phyloP scores from a whole-genome alignment of 768 basidiomycete species.

The Suillus alpinus region DNA sequence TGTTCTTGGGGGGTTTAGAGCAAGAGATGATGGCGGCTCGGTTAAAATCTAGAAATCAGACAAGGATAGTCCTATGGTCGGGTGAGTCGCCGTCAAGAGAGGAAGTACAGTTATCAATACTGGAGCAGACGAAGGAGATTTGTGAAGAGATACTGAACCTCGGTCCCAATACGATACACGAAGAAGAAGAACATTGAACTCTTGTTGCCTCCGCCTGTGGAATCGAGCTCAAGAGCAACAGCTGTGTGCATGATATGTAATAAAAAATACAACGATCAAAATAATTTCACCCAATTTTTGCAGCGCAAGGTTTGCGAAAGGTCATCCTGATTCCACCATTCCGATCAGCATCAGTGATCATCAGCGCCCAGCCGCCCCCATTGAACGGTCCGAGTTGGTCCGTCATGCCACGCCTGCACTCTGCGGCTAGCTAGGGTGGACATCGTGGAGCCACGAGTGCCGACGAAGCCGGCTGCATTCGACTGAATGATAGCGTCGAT shows the following conservation, averaged over 20 bases:
- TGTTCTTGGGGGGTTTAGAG: too few relatives aligned
- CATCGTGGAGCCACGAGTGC: constrained; percentile 72
- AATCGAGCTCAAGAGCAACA: constrained; percentile 51
- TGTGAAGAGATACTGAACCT: constrained; percentile 7
- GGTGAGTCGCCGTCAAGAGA: too few relatives aligned
- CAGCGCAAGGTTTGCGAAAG: too few relatives aligned
- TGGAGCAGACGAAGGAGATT: too few relatives aligned
- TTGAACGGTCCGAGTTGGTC: constrained; percentile 46
- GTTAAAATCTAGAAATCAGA: too few relatives aligned
- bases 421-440: constrained; percentile 60
- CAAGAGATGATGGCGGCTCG: too few relatives aligned
- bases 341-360: constrained; percentile 39
- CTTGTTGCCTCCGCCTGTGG: constrained; percentile 57
- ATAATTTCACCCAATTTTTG: neutral
- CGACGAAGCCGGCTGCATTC: constrained; percentile 63
- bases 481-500: constrained; percentile 75
- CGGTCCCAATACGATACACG: constrained; percentile 40
- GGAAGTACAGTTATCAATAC: too few relatives aligned
- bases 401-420: constrained; percentile 65
- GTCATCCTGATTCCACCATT: too few relatives aligned
- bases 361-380: constrained; percentile 63
- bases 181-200: constrained; percentile 36
- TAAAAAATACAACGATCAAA: neutral
- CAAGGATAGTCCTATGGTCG: too few relatives aligned
- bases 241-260: neutral